Evolutionary conservation across 2,329 filamentous ascomycete genomes (phyloP), one percentile per base, ranked within the genome.

Genomic region (Colletotrichum sublineola): DNA sequence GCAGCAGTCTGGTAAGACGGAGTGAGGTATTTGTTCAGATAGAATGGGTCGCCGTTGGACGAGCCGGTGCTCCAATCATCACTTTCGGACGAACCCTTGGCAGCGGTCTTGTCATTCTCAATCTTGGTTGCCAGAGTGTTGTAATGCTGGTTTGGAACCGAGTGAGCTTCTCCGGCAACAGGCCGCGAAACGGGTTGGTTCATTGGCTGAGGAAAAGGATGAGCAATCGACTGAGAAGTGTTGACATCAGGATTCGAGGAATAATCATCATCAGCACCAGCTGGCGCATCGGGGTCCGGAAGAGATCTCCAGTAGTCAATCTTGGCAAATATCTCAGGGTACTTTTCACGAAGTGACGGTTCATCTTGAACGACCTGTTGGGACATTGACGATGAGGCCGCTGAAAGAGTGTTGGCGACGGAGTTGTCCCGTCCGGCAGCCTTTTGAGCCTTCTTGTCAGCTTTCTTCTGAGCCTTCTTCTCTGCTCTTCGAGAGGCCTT

Each of bases 381-480:
- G 11, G 40, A 7, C 15, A 50, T 48, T 4, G 63, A 48, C 42
- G 63, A 18, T 7, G 63, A 48, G 40, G 36, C 33, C 15, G 20
- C 40, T 36, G 11, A 29, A 29, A 33, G 33, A 29, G 61, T n/a
- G 36, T 36, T 24, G 29, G 61, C 20, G 52, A 46, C 24, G 15
- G 55, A 29, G 18, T 29, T 29, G 38, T 68, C 65, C 20, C 58
- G 58, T 14, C 63, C 58, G 44, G 57, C 20, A 15, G 58, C 58
- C 58, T 64, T 64, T 15, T 65, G 67, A 3, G 61, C 52, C 24
- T 69, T 69, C 42, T 68, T 71, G 31, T 71, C 52, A 33, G 65
- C 69, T 52, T 71, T 63, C 44, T 68, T 71, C 44, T 71, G 57
- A 3, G 58, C 69, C 52, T 71, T 68, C 53, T 68, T 63, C 7